These are phyloP conservation scores for Cladophialophora exuberans DNA, from an alignment of 2,329 filamentous ascomycete genomes.

Conservation along the genomic window DNA sequence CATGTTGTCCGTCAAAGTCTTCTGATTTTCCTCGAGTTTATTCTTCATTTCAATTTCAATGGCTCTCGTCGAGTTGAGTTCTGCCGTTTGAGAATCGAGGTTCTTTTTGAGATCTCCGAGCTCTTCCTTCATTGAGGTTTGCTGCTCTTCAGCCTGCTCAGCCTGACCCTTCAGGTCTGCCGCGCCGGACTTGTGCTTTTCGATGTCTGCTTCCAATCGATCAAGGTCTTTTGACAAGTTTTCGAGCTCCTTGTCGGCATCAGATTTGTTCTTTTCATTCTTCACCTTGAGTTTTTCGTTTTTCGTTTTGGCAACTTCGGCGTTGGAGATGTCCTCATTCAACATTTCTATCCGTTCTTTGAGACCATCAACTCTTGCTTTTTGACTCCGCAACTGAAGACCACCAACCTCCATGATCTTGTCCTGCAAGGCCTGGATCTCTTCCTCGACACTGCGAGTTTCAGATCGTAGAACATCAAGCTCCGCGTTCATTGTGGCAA, in stretches of 20 bases:
- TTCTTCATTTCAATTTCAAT: slow-evolving; percentile 98
- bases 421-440: slow-evolving; percentile 90
- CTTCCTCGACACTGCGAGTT: slow-evolving; percentile 85
- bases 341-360: slow-evolving; percentile 83
- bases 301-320: slow-evolving; percentile 87
- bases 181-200: slow-evolving; percentile 74
- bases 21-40: slow-evolving; percentile 95
- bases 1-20: slow-evolving; percentile 82
- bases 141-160: slow-evolving; percentile 76
- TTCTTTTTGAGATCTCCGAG: slow-evolving; percentile 79
- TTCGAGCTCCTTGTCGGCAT: slow-evolving; percentile 78
- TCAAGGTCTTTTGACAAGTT: slow-evolving; percentile 73
- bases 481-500: slow-evolving; percentile 74
- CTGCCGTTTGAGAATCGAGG: slow-evolving; percentile 80
- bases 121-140: slow-evolving; percentile 79
- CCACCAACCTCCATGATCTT: slow-evolving; percentile 99
- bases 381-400: slow-evolving; percentile 86
- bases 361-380: slow-evolving; percentile 83
- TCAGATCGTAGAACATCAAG: slow-evolving; percentile 79
- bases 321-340: slow-evolving; percentile 78
- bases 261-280: slow-evolving; percentile 78
- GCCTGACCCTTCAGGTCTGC: slow-evolving; percentile 73
- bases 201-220: slow-evolving; percentile 75
- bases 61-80: slow-evolving; percentile 86
- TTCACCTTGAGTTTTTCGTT: slow-evolving; percentile 90